These are phyloP conservation scores for Lasiosphaeriaceae sp. DNA, from an alignment of 495 filamentous ascomycete species.

Conservation along the genomic window DNA sequence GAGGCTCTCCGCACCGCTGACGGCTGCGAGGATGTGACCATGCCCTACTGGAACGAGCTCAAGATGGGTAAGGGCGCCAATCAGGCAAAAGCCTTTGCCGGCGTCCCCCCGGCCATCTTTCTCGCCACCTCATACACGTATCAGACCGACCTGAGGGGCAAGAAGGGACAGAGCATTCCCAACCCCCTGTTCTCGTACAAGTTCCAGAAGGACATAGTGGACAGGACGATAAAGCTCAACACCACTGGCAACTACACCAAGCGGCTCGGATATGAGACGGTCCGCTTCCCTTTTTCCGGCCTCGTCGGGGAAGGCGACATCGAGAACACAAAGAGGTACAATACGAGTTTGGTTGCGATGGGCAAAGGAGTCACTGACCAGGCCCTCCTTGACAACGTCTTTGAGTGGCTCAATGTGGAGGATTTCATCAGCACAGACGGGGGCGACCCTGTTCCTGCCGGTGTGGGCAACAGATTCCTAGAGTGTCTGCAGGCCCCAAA, in stretches of 20 bases:
- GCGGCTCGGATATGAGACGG: constrained; percentile 16
- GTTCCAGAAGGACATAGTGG: constrained; percentile 13
- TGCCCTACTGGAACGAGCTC: constrained; percentile 28
- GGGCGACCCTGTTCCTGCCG: not conserved
- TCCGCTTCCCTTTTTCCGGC: constrained; percentile 25
- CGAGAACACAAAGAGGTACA: not conserved
- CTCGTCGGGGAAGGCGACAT: constrained; percentile 9
- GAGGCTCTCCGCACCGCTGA: constrained; percentile 18
- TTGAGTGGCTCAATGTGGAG: constrained; percentile 14
- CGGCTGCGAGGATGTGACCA: constrained; percentile 11
- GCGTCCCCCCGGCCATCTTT: constrained; percentile 13
- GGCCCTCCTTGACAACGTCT: constrained; percentile 13
- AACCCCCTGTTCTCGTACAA: constrained; percentile 27
- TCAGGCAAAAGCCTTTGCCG: not conserved
- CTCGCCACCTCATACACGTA: constrained; percentile 1
- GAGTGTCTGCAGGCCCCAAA: constrained; percentile 21
- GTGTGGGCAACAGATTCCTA: constrained; percentile 5
- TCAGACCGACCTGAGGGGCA: not conserved
- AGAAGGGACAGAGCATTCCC: not conserved
- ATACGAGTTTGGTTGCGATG: not conserved
- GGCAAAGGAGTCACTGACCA: not conserved
- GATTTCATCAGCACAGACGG: not conserved
- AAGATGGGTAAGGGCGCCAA: not conserved
- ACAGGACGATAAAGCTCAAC: not conserved
- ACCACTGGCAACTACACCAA: constrained; percentile 13